Evolutionary conservation across 2,329 filamentous ascomycete species (phyloP), one percentile per base, ranked within the genome.

Genomic region (Apiospora rasikravindrae): DNA sequence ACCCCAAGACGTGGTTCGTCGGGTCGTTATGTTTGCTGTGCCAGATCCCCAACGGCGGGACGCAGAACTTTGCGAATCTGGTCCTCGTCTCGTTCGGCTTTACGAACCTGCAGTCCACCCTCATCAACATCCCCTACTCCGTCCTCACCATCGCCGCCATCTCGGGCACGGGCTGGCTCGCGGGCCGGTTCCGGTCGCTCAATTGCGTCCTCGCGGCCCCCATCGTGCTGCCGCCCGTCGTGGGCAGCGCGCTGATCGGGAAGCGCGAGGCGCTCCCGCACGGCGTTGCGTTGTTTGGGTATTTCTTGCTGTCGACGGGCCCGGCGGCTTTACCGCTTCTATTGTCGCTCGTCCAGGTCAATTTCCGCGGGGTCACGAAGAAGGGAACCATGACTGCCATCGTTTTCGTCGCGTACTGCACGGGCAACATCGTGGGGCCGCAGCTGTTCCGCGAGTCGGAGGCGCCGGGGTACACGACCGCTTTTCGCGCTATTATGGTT

Each of bases 11-110:
- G 0, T 91, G 88, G 88, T 81, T 91, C 67, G 84, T 91, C 66
- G 84, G 89, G 72, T 82, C 81, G 1, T 84, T 91, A 29, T 84
- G 86, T 29, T 73, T 91, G 5, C 78, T 87, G 2, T 87, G 84
- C 1, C 87, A 89, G 78, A 90, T 91, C 33, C 89, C 90, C 53
- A 92, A 91, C 73, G 89, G 89, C 44, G 89, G 90, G 33, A 89
- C 88, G 0, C 86, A 88, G 75, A 88, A 86, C 75, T 90, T 91
- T 68, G 86, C 86, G 53, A 90, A 89, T 76, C 83, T 90, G 47
- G 86, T 90, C 70, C 84, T 90, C 77, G 83, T 81, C 66, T 88
- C 86, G 5, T 89, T 90, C 69, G 86, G 87, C 11, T 90, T 89
- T 77, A 86, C 86, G 0, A 83, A 84, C 49, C 80, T 90, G 44